These are phyloP conservation scores for Leucocoprinus leucothites DNA, from an alignment of 768 basidiomycete genomes.

Conservation along the genomic window DNA sequence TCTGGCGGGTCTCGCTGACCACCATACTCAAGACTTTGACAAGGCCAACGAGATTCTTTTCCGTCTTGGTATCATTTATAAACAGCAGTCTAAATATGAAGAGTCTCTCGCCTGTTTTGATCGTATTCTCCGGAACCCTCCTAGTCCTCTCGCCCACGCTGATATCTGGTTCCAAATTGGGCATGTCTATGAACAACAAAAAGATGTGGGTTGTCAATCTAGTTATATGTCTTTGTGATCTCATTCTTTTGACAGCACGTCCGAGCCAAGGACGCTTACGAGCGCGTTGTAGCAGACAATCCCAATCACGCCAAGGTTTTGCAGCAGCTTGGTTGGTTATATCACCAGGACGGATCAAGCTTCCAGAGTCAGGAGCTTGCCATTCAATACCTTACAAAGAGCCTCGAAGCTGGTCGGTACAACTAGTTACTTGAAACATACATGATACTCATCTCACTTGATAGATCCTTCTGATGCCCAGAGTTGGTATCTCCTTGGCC, in stretches of 20 bases:
- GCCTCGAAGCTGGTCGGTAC: conserved; percentile 84
- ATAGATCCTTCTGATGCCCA: conserved; percentile 93
- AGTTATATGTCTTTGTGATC: conserved; percentile 14
- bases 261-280: conserved; percentile 92
- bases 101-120: conserved; percentile 92
- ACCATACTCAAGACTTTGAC: conserved; percentile 73
- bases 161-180: conserved; percentile 99
- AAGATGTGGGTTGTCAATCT: conserved; percentile 63
- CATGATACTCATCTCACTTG: conserved; percentile 6
- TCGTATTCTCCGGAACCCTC: conserved; percentile 93
- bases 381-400: conserved; percentile 91
- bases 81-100: conserved; percentile 93
- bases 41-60: conserved; percentile 99
- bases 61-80: conserved; percentile 98
- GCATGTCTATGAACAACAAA: conserved; percentile 96
- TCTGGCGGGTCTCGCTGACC: conserved; percentile 16
- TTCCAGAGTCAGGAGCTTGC: conserved; percentile 97
- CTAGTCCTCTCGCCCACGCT: conserved; percentile 90
- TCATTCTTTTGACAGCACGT: conserved; percentile 54
- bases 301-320: conserved; percentile 95
- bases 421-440: neutral
- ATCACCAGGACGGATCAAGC: conserved; percentile 90
- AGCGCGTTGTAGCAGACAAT: conserved; percentile 90
- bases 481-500: conserved; percentile 97
- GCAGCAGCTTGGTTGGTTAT: conserved; percentile 97